phyloP scores from a whole-genome alignment of 805 yeast genomes.

The Metschnikowia chrysomelidarum region DNA sequence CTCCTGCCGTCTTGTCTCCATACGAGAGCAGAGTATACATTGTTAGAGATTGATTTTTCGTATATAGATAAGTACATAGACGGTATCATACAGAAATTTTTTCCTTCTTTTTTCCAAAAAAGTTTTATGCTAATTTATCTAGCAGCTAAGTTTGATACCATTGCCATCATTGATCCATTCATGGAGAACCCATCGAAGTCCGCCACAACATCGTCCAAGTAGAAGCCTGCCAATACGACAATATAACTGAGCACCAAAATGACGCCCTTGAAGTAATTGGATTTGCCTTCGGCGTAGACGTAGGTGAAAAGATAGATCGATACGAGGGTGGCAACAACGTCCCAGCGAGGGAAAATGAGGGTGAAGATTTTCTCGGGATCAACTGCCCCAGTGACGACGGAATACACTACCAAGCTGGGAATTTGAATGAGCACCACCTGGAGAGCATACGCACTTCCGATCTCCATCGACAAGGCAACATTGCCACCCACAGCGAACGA shows the following conservation, averaged over 20 bases:
- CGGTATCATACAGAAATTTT: neutral
- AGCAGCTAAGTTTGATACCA: too few species aligned
- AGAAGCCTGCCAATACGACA: slow-evolving; percentile 79
- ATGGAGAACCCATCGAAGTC: slow-evolving; percentile 17
- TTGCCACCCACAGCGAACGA: slow-evolving; percentile 96
- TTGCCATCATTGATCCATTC: too few species aligned
- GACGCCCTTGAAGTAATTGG: slow-evolving; percentile 94
- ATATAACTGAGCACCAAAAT: slow-evolving; percentile 76
- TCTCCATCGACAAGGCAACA: slow-evolving; percentile 95
- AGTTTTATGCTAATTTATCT: too few species aligned
- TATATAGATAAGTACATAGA: too few species aligned
- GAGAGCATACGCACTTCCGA: slow-evolving; percentile 95
- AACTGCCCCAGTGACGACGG: slow-evolving; percentile 48
- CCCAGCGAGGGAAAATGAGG: slow-evolving; percentile 94
- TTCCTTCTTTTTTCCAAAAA: too few species aligned
- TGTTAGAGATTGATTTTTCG: slow-evolving; percentile 6
- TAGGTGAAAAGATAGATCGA: slow-evolving; percentile 90
- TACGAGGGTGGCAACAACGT: slow-evolving; percentile 76
- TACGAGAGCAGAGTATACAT: slow-evolving; percentile 47
- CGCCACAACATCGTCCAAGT: slow-evolving; percentile 49
- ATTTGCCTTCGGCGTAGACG: slow-evolving; percentile 94
- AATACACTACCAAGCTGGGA: slow-evolving; percentile 81
- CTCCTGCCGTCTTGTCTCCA: slow-evolving; percentile 32
- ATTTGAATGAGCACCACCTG: slow-evolving; percentile 94
- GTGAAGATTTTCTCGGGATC: slow-evolving; percentile 59